Conservation (phyloP, 176 grass and related monocot genomes). For the Elaeis guineensis region DNA sequence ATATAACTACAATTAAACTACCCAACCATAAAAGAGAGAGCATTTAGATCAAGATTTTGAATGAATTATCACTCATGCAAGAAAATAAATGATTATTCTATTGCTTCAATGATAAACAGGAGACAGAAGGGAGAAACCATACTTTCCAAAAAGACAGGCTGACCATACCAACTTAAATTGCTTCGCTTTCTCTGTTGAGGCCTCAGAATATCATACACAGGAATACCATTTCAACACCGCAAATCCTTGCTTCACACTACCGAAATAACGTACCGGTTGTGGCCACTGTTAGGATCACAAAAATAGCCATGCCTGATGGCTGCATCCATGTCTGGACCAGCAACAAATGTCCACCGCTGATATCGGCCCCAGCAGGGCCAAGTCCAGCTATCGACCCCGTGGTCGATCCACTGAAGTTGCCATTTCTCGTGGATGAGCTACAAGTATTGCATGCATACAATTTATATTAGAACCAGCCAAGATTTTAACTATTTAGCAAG, state of each 20-base stretch:
- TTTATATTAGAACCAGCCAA: background rate
- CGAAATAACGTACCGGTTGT: background rate
- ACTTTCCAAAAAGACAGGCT: too few species aligned
- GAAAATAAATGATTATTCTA: too few species aligned
- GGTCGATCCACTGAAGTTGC: slow-evolving; percentile 14
- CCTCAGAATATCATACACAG: too few species aligned
- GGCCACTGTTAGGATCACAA: slow-evolving; percentile 9
- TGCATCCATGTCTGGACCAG: slow-evolving; percentile 6
- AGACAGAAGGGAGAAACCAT: too few species aligned
- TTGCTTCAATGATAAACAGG: too few species aligned
- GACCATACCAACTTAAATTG: too few species aligned
- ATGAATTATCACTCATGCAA: too few species aligned
- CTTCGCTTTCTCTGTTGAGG: too few species aligned
- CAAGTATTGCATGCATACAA: background rate
- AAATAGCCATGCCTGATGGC: background rate
- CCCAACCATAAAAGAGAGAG: too few species aligned
- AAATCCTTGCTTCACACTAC: background rate
- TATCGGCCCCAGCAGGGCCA: slow-evolving; percentile 7
- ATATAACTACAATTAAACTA: too few species aligned
- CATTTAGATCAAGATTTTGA: too few species aligned
- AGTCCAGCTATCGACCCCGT: slow-evolving; percentile 16
- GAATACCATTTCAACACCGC: too few species aligned
- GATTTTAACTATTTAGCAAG: background rate
- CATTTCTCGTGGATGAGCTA: slow-evolving; percentile 28
- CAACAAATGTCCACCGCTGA: slow-evolving; percentile 10